Evolutionary conservation across 2,329 filamentous ascomycete species (phyloP).

Genomic region (Keithomyces neogunnii): DNA sequence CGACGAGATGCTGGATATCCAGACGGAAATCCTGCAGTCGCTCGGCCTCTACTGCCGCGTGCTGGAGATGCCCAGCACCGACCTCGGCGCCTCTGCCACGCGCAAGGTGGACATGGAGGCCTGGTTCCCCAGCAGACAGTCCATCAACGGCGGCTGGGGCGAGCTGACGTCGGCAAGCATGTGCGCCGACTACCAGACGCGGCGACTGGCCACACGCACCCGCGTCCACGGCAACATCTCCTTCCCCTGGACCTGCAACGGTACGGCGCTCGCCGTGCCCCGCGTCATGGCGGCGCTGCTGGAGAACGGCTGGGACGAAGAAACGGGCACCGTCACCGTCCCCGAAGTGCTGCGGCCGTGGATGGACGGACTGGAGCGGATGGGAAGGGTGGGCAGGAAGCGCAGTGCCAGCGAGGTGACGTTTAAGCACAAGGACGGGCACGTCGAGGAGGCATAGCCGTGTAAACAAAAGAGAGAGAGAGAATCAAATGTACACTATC

Average conservation of each 20-base stretch:
- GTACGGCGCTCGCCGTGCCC: slow-evolving; percentile 86
- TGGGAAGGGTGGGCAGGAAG: slow-evolving; percentile 32
- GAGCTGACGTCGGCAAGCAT: slow-evolving; percentile 87
- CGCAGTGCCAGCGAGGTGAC: slow-evolving; percentile 8
- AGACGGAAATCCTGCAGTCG: slow-evolving; percentile 70
- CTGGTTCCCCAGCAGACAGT: slow-evolving; percentile 74
- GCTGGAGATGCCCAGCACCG: slow-evolving; percentile 82
- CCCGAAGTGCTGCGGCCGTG: slow-evolving; percentile 73
- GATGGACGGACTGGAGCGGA: slow-evolving; percentile 70
- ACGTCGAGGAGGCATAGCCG: background rate
- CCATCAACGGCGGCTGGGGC: slow-evolving; percentile 62
- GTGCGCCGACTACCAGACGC: slow-evolving; percentile 90
- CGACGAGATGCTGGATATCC: slow-evolving; percentile 77
- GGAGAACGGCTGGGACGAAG: slow-evolving; percentile 83
- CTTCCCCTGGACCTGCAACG: slow-evolving; percentile 89
- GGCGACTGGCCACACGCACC: slow-evolving; percentile 69
- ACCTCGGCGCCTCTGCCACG: slow-evolving; percentile 80
- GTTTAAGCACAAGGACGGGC: slow-evolving; percentile 1
- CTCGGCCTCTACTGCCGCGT: slow-evolving; percentile 80
- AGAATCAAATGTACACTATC: too few species aligned
- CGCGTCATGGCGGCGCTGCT: slow-evolving; percentile 80
- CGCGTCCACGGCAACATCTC: slow-evolving; percentile 47
- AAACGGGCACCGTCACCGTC: slow-evolving; percentile 56
- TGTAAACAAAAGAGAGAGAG: background rate
- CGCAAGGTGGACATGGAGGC: slow-evolving; percentile 92